Base-by-base conservation (phyloP, 306 rosid species). In the Vigna nakashimae region DNA sequence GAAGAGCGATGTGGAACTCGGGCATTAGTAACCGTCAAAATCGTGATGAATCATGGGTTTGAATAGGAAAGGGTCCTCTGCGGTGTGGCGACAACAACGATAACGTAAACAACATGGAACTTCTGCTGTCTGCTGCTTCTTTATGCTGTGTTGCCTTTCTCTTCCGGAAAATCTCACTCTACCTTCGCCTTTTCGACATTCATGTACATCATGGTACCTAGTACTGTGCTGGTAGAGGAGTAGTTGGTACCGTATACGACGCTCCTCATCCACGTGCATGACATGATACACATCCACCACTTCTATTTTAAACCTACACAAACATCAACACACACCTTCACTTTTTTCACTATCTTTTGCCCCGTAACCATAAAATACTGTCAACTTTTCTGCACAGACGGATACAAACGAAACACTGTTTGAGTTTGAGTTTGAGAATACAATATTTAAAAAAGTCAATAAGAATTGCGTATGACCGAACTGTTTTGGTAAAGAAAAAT, bases 91-190 rank as follows among this genome's bases (percentile, higher is more conserved):
- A 77, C 79, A 82, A 77, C 18, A 82, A 24, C 79, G 52, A 72
- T 82, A 80, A 77, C 86, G 82, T 77, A 58, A 58, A 60, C 26
- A 46, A 71, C 70, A 56, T 77, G 82, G 79, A 77, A 65, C 40
- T 11, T 45, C 16, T 43, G 43, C 62, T 67, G 14, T 45, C 50
- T 45, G 50, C 9, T 32, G 9, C 36, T 22, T 43, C 17, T 63
- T 53, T 0, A 34, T 9, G 40, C 22, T 51, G 38, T 40, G 10
- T 43, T 43, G 14, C 14, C 12, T 18, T 1, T 48, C 65, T 43
- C 59, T 74, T 75, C 30, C 18, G 45, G 57, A 66, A 74, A 58
- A 34, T 80, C 56, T 58, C 65, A 15, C 16, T 9, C 9, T 69
- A 81, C 45, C 45, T 8, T 40, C 74, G 69, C 81, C 71, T 76